phyloP scores from a whole-genome alignment of 2,329 filamentous ascomycete genomes.

The Fusarium sacchari region DNA sequence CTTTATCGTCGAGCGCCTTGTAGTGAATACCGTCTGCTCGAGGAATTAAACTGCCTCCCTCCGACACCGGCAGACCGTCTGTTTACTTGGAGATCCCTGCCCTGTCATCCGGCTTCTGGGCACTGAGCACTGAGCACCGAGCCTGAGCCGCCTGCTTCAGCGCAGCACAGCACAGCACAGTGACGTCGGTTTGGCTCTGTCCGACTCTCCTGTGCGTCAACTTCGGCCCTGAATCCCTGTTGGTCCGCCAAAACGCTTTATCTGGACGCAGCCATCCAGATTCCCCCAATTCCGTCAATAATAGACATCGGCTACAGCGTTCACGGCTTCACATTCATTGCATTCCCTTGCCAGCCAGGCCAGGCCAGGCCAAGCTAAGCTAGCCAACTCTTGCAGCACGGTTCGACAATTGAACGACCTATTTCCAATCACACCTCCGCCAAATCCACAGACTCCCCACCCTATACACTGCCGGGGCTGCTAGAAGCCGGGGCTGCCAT shows the following conservation, averaged over 20 bases:
- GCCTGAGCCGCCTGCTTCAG: conserved; percentile 15
- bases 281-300: conserved; percentile 10
- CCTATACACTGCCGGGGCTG: conserved; percentile 23
- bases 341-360: neutral
- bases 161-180: neutral
- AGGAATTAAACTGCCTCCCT: neutral
- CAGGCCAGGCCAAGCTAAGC: neutral
- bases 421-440: conserved; percentile 41
- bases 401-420: conserved; percentile 24
- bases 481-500: conserved; percentile 37
- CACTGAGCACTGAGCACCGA: conserved; percentile 17
- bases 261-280: conserved; percentile 5
- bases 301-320: conserved; percentile 16
- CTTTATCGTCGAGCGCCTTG: neutral
- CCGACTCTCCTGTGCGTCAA: conserved; percentile 26
- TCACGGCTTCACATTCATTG: conserved; percentile 8
- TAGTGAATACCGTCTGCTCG: neutral
- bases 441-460: conserved; percentile 29
- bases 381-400: conserved; percentile 4
- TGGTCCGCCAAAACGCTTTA: conserved; percentile 10
- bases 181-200: conserved; percentile 31
- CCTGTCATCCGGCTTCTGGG: conserved; percentile 23
- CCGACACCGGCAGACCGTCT: conserved; percentile 25
- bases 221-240: conserved; percentile 19
- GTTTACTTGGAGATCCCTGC: conserved; percentile 26